Conservation (phyloP, 2,329 filamentous ascomycete species). For the Hypoxylon sp. region DNA sequence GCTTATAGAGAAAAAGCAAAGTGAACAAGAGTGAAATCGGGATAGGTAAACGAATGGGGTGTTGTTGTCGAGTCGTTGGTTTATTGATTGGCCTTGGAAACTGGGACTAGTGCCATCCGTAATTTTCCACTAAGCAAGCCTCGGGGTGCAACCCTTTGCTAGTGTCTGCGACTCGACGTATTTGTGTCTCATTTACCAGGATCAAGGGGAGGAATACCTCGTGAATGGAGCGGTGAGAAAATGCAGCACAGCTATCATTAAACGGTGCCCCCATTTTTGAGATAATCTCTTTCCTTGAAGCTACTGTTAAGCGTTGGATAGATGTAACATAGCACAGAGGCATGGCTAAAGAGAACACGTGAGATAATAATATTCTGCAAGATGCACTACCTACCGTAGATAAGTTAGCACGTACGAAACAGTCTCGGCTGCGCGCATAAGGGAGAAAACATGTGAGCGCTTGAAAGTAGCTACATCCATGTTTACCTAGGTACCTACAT, state of each 20-base stretch:
- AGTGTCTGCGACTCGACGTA: conserved; percentile 30
- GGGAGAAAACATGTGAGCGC: conserved; percentile 24
- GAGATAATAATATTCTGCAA: too few relatives aligned
- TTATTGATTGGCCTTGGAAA: conserved; percentile 7
- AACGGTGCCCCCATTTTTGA: neutral
- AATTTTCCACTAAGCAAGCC: conserved; percentile 16
- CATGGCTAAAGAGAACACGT: too few relatives aligned
- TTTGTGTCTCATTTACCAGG: conserved; percentile 20
- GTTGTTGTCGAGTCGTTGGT: neutral
- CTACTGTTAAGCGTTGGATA: neutral
- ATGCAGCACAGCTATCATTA: conserved; percentile 1
- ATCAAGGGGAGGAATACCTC: neutral
- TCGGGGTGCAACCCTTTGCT: conserved; percentile 19
- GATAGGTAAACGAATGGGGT: neutral
- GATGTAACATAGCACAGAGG: conserved; percentile 17
- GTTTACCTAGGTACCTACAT: neutral
- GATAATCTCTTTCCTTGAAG: neutral
- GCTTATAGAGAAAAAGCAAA: conserved; percentile 23
- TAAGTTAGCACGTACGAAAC: neutral
- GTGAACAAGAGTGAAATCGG: neutral
- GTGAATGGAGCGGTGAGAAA: conserved; percentile 28
- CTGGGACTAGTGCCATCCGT: neutral
- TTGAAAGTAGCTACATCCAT: neutral
- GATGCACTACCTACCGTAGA: neutral
- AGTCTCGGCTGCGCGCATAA: conserved; percentile 17